A percentile compares a stretch with the other conserved stretches of the same genome.
These are phyloP conservation scores for Phellopilus nigrolimitatus DNA, from an alignment of 1,284 basidiomycete species.

Conservation along the genomic window DNA sequence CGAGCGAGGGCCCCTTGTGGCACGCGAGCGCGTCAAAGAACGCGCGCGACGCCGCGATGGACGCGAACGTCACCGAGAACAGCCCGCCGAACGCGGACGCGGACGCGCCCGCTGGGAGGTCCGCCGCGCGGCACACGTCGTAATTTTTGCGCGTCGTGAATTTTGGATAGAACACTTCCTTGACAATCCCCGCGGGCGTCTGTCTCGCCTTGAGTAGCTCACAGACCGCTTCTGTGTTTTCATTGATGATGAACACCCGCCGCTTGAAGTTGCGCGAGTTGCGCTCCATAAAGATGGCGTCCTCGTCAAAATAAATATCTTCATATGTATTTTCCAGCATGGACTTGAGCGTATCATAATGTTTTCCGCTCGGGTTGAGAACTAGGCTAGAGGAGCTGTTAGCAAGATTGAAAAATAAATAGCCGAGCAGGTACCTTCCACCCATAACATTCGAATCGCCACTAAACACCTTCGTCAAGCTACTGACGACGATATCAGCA, in stretches of 20 bases:
- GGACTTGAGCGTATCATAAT: slow-evolving; percentile 63
- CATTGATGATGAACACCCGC: slow-evolving; percentile 77
- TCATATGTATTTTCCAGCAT: slow-evolving; percentile 67
- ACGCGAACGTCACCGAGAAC: slow-evolving; percentile 87
- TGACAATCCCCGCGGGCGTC: slow-evolving; percentile 50
- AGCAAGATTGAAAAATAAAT: slow-evolving; percentile 8
- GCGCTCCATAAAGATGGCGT: slow-evolving; percentile 95
- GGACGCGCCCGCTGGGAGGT: slow-evolving; percentile 28
- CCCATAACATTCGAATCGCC: slow-evolving; percentile 98
- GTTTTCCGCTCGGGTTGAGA: slow-evolving; percentile 74
- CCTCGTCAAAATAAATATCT: slow-evolving; percentile 87
- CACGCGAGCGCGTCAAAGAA: slow-evolving; percentile 88
- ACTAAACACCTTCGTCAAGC: slow-evolving; percentile 93
- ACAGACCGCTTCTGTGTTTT: slow-evolving; percentile 80
- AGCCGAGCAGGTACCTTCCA: slow-evolving; percentile 61
- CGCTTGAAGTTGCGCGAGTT: slow-evolving; percentile 90
- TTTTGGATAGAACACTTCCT: slow-evolving; percentile 88
- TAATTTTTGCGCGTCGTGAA: slow-evolving; percentile 77
- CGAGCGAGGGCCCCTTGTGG: slow-evolving; percentile 90
- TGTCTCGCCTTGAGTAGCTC: slow-evolving; percentile 64
- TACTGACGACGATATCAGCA: slow-evolving; percentile 92
- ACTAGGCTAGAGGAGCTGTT: slow-evolving; percentile 53
- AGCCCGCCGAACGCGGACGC: slow-evolving; percentile 79
- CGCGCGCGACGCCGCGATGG: slow-evolving; percentile 59
- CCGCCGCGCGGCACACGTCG: slow-evolving; percentile 53